phyloP scores from a whole-genome alignment of 2,329 filamentous ascomycete genomes.

The Stachybotrys chartarum region DNA sequence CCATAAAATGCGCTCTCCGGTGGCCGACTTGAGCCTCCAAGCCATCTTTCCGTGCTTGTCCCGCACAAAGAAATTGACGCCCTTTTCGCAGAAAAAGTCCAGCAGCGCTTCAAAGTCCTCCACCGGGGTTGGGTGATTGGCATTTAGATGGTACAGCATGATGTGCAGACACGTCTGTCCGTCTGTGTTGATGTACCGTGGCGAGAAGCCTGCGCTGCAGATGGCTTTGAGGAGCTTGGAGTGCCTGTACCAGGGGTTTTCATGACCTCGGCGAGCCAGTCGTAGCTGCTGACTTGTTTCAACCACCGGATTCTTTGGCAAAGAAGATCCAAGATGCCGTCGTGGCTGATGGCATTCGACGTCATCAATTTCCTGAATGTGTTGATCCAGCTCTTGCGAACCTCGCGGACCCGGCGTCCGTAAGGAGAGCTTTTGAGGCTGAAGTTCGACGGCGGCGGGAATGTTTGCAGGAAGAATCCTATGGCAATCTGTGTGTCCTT shows the following conservation, averaged over 20 bases:
- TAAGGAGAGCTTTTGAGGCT: too few species aligned
- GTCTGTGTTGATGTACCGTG: not conserved
- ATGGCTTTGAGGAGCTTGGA: not conserved
- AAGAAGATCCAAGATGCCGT: not conserved
- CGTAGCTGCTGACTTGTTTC: not conserved
- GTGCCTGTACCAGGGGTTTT: not conserved
- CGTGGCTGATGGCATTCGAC: too few species aligned
- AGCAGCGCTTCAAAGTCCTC: not conserved
- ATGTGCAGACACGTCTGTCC: not conserved
- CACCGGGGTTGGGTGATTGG: not conserved
- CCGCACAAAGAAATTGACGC: not conserved
- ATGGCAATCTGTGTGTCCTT: too few species aligned
- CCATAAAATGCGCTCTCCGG: too few species aligned
- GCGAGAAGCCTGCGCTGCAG: not conserved
- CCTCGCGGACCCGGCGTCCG: too few species aligned
- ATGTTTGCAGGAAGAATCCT: too few species aligned
- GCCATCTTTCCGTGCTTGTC: not conserved
- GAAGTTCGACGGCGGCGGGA: too few species aligned
- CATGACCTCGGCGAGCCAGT: not conserved
- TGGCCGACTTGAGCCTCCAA: too few species aligned
- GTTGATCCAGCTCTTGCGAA: too few species aligned
- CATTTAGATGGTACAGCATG: not conserved
- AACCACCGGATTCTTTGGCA: not conserved
- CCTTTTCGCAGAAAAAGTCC: not conserved
- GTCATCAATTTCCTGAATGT: too few species aligned